Evolutionary conservation across 495 filamentous ascomycete species (phyloP).

Genomic region (Tuber magnatum): DNA sequence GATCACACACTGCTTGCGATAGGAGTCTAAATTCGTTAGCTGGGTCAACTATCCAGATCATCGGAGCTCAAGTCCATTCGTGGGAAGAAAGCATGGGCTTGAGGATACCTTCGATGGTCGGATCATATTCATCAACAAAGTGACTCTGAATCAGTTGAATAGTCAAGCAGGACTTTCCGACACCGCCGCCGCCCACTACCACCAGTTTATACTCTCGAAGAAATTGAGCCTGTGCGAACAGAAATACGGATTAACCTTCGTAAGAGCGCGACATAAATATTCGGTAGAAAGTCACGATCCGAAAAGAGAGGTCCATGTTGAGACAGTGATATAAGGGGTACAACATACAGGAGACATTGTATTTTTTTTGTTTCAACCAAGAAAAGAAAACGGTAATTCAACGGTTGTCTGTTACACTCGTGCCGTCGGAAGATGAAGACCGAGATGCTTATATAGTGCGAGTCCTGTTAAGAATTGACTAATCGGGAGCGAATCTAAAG

Average conservation of each 20-base stretch:
- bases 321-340: neutral
- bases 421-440: constrained; percentile 14
- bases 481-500: constrained; percentile 18
- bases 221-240: constrained; percentile 55
- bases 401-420: constrained; percentile 8
- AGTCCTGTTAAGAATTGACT: constrained; percentile 33
- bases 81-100: constrained; percentile 1
- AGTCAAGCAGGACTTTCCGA: constrained; percentile 98
- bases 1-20: constrained; percentile 98
- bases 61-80: neutral
- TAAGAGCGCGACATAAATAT: neutral
- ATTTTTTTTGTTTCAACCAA: neutral
- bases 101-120: constrained; percentile 88
- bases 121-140: constrained; percentile 99
- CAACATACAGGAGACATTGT: neutral
- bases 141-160: constrained; percentile 98
- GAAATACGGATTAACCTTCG: constrained; percentile 8
- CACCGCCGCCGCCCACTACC: constrained; percentile 94
- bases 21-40: constrained; percentile 63
- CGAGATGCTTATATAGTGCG: constrained; percentile 18
- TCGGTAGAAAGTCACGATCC: neutral
- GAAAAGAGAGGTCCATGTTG: neutral
- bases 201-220: constrained; percentile 98
- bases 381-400: neutral
- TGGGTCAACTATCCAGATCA: neutral